These are phyloP conservation scores for Starmera pachycereana DNA, from an alignment of 805 yeast genomes.

Conservation along the genomic window DNA sequence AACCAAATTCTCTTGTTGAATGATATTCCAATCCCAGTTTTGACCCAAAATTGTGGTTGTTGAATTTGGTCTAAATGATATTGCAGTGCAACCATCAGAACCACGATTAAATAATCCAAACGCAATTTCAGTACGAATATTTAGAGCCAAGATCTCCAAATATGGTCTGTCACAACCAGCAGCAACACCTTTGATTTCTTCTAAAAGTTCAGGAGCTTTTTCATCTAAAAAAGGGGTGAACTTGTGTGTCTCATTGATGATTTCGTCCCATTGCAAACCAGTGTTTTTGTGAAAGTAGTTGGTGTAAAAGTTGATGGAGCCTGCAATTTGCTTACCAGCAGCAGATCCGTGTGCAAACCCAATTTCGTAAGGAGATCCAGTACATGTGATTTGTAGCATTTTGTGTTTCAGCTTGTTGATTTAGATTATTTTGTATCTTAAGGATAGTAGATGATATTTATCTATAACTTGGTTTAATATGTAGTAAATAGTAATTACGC, in stretches of 20 bases:
- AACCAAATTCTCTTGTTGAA: not conserved
- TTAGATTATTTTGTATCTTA: too few species aligned
- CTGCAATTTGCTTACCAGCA: conserved; percentile 21
- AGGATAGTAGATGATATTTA: too few species aligned
- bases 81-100: conserved; percentile 25
- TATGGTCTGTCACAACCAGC: conserved; percentile 23
- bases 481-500: too few species aligned
- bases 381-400: not conserved
- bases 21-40: conserved; percentile 32
- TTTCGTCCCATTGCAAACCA: conserved; percentile 21
- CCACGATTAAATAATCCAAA: conserved; percentile 12
- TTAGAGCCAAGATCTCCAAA: conserved; percentile 27
- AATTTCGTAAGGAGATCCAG: conserved; percentile 20
- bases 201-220: conserved; percentile 21
- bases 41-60: conserved; percentile 18
- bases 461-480: too few species aligned
- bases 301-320: conserved; percentile 21
- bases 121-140: conserved; percentile 29
- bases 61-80: not conserved
- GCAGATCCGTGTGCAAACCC: conserved; percentile 25
- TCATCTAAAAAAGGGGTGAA: conserved; percentile 20
- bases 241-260: conserved; percentile 16
- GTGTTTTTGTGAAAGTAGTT: conserved; percentile 17
- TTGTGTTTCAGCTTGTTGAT: too few species aligned
- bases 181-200: conserved; percentile 28